phyloP scores from a whole-genome alignment of 169 alveolate genomes.

The Fabrea salina region DNA sequence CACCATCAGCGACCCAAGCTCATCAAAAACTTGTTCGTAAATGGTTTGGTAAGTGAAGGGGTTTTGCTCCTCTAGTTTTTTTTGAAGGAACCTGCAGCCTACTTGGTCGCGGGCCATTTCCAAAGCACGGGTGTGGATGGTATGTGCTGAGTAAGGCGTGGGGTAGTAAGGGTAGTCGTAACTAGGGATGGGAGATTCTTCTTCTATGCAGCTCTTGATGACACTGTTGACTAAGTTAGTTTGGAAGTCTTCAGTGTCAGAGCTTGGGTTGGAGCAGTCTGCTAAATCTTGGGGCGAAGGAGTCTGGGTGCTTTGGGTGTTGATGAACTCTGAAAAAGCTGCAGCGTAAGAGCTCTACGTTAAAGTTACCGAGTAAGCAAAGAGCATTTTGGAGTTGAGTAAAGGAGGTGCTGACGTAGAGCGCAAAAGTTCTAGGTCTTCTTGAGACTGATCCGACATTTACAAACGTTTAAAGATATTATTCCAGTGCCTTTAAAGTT shows the following conservation, averaged over 20 bases:
- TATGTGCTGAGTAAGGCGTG: neutral
- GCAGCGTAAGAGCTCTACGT: neutral
- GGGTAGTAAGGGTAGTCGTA: neutral
- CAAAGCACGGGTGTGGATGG: neutral
- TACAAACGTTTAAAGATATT: no score
- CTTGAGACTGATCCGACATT: no score
- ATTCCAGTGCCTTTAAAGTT: no score
- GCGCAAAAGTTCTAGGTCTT: no score
- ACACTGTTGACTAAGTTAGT: neutral
- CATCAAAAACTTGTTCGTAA: constrained; percentile 71
- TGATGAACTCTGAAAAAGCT: neutral
- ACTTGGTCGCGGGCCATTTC: constrained; percentile 71
- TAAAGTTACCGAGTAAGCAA: neutral
- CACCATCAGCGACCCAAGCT: constrained; percentile 79
- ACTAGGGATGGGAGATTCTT: neutral
- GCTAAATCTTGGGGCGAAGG: neutral
- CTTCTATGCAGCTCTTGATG: neutral
- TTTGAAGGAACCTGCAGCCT: constrained; percentile 86
- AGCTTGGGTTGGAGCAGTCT: neutral
- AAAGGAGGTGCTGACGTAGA: constrained; percentile 15
- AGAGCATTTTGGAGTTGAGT: neutral
- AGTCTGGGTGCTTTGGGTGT: neutral
- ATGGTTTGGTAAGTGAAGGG: constrained; percentile 45
- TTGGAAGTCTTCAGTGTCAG: neutral
- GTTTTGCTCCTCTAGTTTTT: constrained; percentile 77